These are phyloP conservation scores for Amoebophrya sp. DNA, from an alignment of 169 alveolate genomes.

Conservation along the genomic window DNA sequence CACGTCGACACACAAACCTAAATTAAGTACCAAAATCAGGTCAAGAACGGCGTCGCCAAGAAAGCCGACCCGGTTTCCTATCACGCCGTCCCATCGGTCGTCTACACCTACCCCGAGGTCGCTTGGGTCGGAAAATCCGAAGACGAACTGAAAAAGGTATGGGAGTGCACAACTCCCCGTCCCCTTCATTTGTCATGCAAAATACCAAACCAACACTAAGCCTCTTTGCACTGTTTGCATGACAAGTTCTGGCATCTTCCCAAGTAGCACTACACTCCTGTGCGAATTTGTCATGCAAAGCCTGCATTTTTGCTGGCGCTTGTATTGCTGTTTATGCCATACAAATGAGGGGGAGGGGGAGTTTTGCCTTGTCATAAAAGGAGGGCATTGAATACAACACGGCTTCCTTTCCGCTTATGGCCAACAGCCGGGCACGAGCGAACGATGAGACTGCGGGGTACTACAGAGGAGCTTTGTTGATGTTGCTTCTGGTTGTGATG, in stretches of 20 bases:
- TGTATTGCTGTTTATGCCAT: no score
- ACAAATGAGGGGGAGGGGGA: no score
- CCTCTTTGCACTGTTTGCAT: no score
- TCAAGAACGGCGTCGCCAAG: not conserved
- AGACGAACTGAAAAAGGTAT: slow-evolving; percentile 62
- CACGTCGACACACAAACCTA: no score
- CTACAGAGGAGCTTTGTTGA: no score
- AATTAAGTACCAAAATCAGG: no score
- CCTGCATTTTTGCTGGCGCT: no score
- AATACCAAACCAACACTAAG: not conserved
- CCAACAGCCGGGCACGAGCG: slow-evolving; percentile 88
- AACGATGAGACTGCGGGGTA: slow-evolving; percentile 86
- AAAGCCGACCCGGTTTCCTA: slow-evolving; percentile 70
- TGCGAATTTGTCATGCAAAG: no score
- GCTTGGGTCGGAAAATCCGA: slow-evolving; percentile 96
- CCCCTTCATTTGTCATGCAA: no score
- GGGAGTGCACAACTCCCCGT: not conserved
- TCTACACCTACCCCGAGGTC: slow-evolving; percentile 95
- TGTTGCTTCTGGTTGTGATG: no score
- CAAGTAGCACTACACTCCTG: no score
- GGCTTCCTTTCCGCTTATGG: slow-evolving; percentile 88
- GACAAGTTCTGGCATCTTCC: no score
- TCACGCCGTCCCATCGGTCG: slow-evolving; percentile 90
- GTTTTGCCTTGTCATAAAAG: slow-evolving; percentile 38
- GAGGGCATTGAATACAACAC: slow-evolving; percentile 66